phyloP scores from a whole-genome alignment of 2,329 filamentous ascomycete genomes.

The Colletotrichum sp. region DNA sequence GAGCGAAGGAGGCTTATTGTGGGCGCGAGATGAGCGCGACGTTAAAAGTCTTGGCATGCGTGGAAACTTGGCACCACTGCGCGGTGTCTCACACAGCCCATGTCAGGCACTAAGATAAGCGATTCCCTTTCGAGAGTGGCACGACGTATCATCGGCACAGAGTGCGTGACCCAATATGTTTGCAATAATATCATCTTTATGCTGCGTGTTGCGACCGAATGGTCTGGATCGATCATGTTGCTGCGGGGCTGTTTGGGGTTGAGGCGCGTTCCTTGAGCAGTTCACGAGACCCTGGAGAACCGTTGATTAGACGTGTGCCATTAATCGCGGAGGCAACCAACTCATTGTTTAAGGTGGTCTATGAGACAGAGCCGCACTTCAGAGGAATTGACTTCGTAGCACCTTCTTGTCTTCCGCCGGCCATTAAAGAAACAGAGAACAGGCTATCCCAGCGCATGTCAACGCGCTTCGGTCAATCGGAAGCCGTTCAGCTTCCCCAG shows the following conservation, averaged over 20 bases:
- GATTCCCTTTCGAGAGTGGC: not conserved
- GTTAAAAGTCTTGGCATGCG: constrained; percentile 6
- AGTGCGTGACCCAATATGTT: not conserved
- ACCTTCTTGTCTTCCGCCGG: not conserved
- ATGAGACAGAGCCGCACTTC: not conserved
- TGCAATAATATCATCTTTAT: not conserved
- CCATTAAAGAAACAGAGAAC: not conserved
- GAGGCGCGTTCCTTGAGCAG: not conserved
- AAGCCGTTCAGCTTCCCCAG: not conserved
- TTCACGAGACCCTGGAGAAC: not conserved
- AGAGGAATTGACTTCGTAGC: not conserved
- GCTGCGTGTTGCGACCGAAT: not conserved
- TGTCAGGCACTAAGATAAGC: not conserved
- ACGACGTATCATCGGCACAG: not conserved
- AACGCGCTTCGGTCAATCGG: not conserved
- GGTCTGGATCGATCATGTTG: not conserved
- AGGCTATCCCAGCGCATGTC: not conserved
- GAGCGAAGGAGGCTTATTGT: not conserved
- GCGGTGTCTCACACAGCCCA: not conserved
- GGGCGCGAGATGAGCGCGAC: not conserved
- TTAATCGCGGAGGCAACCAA: not conserved
- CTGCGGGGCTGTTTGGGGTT: not conserved
- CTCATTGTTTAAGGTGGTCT: not conserved
- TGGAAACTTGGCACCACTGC: not conserved
- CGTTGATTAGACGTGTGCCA: not conserved